These are phyloP conservation scores for Cadophora gregata DNA, from an alignment of 2,329 filamentous ascomycete species.

Conservation along the genomic window DNA sequence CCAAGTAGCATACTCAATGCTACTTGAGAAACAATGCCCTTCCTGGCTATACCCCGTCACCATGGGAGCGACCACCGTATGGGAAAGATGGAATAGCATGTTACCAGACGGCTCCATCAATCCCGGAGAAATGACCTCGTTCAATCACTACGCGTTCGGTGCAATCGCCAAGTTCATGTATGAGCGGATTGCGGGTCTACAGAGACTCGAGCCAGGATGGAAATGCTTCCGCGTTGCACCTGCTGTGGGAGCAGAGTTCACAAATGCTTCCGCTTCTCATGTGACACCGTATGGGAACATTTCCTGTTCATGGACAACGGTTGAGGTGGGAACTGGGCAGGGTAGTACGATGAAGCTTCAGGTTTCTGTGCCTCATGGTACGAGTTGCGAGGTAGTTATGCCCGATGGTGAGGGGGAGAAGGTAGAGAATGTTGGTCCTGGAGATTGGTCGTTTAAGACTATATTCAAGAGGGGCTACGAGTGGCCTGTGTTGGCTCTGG, in stretches of 20 bases:
- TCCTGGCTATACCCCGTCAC: slow-evolving; percentile 39
- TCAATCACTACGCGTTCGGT: slow-evolving; percentile 48
- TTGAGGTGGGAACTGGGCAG: neutral
- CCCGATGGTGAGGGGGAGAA: neutral
- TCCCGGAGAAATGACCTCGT: slow-evolving; percentile 46
- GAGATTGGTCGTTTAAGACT: neutral
- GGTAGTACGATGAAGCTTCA: neutral
- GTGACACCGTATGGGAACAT: slow-evolving; percentile 37
- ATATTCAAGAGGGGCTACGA: neutral
- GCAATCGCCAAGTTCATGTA: slow-evolving; percentile 47
- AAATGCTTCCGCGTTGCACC: slow-evolving; percentile 37
- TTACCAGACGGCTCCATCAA: slow-evolving; percentile 41
- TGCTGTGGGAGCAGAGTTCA: slow-evolving; percentile 38
- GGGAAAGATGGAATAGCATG: slow-evolving; percentile 40
- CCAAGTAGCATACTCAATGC: slow-evolving; percentile 46
- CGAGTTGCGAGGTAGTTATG: neutral
- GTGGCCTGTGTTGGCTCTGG: neutral
- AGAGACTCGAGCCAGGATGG: slow-evolving; percentile 40
- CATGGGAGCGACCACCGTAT: slow-evolving; percentile 39
- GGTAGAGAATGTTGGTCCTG: neutral
- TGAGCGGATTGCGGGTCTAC: slow-evolving; percentile 43
- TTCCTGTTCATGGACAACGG: slow-evolving; percentile 20
- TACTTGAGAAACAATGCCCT: slow-evolving; percentile 45
- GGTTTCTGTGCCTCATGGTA: neutral
- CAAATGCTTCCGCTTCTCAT: slow-evolving; percentile 36